Evolutionary conservation across 805 yeast genomes (phyloP), one percentile per base, ranked within the genome.

Genomic region (Cyberlindnera nakhonratchasimensis): DNA sequence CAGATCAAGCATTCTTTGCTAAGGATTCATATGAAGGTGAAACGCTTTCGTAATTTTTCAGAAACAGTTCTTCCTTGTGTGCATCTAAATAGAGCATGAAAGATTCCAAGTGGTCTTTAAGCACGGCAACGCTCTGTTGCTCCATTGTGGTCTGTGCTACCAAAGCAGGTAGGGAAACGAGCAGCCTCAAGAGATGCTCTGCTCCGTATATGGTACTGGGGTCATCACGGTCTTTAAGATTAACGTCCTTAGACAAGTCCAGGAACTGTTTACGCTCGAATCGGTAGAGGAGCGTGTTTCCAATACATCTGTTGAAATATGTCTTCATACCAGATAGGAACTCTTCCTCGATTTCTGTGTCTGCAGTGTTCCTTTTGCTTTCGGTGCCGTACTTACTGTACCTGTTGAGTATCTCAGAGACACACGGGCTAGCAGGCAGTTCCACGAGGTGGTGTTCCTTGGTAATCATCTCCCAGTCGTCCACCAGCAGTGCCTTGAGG

Each of bases 381-480:
- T 62, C 58, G 12, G 61, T 52, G 5, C 51, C 44, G 3, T 43
- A 51, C 2, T 58, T 56, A 32, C 66, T 59, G 60, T 79, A 91
- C n/a, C 72, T 71, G 10, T 61, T 52, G 8, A 91, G 59, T 2
- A 88, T 74, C 2, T 64, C 67, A 1, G 69, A 65, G 1, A 85
- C 84, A 0, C 77, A 72, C 3, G 70, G 69, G 26, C 62, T 63
- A 13, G 77, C 68, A 1, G 96, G 96, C 31, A 90, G 61, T 20
- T 73, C 64, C 3, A 86, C 75, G 32, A 88, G 62, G 59, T 80
- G 79, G 39, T 82, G 82, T 52, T 88, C 86, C 53, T 85, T 86
- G 1, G 98, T 89, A 25, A 91, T 74, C 51, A 70, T 71, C 62
- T 91, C 96, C 99, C 98, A 91, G 66, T 91, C 98, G 60, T 87